These are phyloP conservation scores for Xylaria grammica DNA, from an alignment of 495 filamentous ascomycete species.

Conservation along the genomic window DNA sequence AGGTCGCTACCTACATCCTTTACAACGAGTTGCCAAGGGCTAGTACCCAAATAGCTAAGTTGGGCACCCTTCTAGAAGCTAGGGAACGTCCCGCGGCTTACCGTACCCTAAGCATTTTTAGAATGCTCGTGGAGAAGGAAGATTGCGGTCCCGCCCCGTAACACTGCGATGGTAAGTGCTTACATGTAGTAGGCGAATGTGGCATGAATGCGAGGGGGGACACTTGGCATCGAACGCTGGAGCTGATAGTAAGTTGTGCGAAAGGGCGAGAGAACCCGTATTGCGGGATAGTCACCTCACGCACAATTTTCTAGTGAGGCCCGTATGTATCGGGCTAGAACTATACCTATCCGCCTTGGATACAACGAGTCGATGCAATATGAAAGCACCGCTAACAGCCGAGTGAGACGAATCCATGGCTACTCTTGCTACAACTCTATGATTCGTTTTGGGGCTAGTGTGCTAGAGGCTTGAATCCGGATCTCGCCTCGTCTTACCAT, in stretches of 20 bases:
- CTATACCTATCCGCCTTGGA: not conserved
- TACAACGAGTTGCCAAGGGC: not conserved
- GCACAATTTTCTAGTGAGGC: not conserved
- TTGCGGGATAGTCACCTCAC: not conserved
- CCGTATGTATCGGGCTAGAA: not conserved
- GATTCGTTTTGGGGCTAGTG: not conserved
- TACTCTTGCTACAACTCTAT: not conserved
- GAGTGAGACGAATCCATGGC: not conserved
- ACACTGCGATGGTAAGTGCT: not conserved
- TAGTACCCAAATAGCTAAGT: not conserved
- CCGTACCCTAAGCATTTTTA: not conserved
- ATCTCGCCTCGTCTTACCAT: not conserved
- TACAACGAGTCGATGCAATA: not conserved
- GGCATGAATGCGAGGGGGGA: not conserved
- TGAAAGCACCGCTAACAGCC: not conserved
- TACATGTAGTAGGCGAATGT: not conserved
- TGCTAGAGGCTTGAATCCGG: not conserved
- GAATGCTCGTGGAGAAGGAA: not conserved
- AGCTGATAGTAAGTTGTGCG: not conserved
- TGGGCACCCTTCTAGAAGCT: conserved; percentile 10
- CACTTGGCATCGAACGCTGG: not conserved
- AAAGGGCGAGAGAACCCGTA: not conserved
- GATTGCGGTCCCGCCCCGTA: not conserved
- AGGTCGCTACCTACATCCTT: not conserved
- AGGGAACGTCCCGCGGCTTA: not conserved